Evolutionary conservation across 1,139 yeast species (phyloP), one percentile per base, ranked within the genome.

Genomic region (Candida glucosophila): DNA sequence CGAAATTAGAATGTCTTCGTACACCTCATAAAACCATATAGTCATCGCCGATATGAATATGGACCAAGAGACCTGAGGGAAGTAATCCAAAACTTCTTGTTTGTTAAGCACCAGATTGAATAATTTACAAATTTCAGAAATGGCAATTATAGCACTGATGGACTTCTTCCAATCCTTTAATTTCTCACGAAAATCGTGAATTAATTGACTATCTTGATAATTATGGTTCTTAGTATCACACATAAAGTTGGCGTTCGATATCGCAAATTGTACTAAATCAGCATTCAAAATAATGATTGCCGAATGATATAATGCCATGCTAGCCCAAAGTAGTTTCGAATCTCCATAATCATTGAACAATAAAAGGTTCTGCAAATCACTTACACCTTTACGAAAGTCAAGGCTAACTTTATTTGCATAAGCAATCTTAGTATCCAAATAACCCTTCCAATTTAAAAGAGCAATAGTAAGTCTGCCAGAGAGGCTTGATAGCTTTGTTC

Each of bases 361-460:
- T 19, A 28, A 20, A 12, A 30, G 19, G 14, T 22, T 17, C 14
- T 24, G 22, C 7, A 20, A 20, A 23, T 20, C 24, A 9, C 10
- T 14, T n/a, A 11, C 17, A 10, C 17, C 17, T 20, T 23, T 29
- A 5, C 19, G 22, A 12, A 10, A 12, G 6, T 20, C n/a, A 10
- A 6, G 10, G 12, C 15, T 11, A 5, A 15, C 22, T 5, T 6
- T 13, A 13, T 11, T 13, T 11, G 6, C 7, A 10, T 23, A 28
- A 34, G 26, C 41, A 30, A 47, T 40, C 19, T 59, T 62, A n/a
- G 41, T 36, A 30, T 60, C 63, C 34, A 59, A 59, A 30, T 58
- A 56, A 3, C 48, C 47, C 24, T 51, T 42, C 68, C 68, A 61
- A 19, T 50, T 49, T 25, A 44, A 38, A 21, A 59, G 48, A 1